A percentile compares a stretch with the other conserved stretches of the same genome.
Evolutionary conservation across 2,329 filamentous ascomycete species (phyloP).

Genomic region (Paecilomyces sp.): DNA sequence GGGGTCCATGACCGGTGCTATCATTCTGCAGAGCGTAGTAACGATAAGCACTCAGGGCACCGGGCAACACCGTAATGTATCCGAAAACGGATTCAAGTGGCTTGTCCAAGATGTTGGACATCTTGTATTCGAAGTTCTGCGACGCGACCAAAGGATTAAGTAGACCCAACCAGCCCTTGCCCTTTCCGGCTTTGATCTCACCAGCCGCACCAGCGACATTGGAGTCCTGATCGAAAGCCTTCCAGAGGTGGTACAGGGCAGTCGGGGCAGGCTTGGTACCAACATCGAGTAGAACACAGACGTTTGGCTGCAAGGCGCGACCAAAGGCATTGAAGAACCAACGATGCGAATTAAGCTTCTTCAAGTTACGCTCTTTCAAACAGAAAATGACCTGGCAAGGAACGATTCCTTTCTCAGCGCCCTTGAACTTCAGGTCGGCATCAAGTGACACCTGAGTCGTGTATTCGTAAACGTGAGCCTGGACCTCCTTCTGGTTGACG

Average conservation of each 20-base stretch:
- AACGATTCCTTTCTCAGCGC: constrained; percentile 96
- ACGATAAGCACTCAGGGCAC: constrained; percentile 88
- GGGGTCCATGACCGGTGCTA: constrained; percentile 84
- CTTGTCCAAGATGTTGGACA: constrained; percentile 98
- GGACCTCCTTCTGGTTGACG: constrained; percentile 92
- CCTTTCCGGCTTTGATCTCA: constrained; percentile 93
- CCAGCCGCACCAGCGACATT: constrained; percentile 95
- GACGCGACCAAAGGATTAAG: constrained; percentile 92
- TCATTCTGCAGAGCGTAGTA: constrained; percentile 97
- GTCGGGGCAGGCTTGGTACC: constrained; percentile 85
- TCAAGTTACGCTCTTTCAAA: constrained; percentile 93
- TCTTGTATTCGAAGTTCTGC: constrained; percentile 99
- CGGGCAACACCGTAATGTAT: constrained; percentile 94
- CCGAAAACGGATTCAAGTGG: constrained; percentile 95
- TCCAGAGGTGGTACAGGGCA: constrained; percentile 97
- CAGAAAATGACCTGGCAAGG: constrained; percentile 98
- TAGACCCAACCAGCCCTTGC: constrained; percentile 71
- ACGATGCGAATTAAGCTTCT: constrained; percentile 95
- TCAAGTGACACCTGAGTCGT: constrained; percentile 97
- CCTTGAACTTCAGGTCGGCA: constrained; percentile 95
- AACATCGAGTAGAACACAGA: constrained; percentile 94
- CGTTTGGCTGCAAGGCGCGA: constrained; percentile 83
- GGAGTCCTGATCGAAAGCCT: constrained; percentile 95
- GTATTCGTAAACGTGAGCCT: constrained; percentile 97
- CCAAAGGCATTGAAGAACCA: constrained; percentile 99